Percentiles rank a stretch among this genome's conserved stretches.
These are phyloP conservation scores for Chlamydomonas sp. DNA, from an alignment of 139 green algal species.

Conservation along the genomic window DNA sequence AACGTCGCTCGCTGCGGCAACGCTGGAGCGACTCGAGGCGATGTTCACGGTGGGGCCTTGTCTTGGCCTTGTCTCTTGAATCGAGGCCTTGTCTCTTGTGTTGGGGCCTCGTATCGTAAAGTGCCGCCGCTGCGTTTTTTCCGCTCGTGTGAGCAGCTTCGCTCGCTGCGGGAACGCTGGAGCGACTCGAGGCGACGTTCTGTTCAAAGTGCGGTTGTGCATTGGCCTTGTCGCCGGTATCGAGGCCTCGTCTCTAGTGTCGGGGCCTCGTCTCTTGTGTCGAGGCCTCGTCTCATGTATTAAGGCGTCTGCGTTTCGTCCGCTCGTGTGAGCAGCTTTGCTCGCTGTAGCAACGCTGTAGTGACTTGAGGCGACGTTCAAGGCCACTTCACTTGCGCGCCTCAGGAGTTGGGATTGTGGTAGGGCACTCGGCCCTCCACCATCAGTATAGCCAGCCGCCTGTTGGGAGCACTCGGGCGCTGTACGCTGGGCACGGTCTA, in stretches of 20 bases:
- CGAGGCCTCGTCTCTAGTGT: too few relatives aligned
- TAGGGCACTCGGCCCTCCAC: too few relatives aligned
- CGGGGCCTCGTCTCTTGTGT: too few relatives aligned
- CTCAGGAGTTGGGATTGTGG: too few relatives aligned
- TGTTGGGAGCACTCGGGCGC: too few relatives aligned
- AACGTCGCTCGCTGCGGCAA: conserved; percentile 57
- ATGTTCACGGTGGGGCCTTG: conserved; percentile 41
- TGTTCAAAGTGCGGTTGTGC: conserved; percentile 5
- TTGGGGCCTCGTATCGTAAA: neutral
- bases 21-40: conserved; percentile 63
- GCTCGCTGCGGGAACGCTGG: conserved; percentile 61
- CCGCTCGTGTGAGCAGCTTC: conserved; percentile 30
- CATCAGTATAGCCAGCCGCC: too few relatives aligned
- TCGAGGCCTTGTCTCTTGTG: neutral
- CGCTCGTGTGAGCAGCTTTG: conserved; percentile 61
- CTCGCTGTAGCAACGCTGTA: conserved; percentile 66
- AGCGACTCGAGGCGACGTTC: conserved; percentile 63
- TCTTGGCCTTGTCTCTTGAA: neutral
- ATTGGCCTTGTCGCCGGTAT: too few relatives aligned
- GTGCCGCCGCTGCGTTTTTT: conserved; percentile 29
- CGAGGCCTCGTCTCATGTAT: too few relatives aligned
- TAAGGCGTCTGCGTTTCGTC: conserved; percentile 76
- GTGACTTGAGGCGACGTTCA: conserved; percentile 61
- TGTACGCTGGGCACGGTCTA: too few relatives aligned
- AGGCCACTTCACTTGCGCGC: too few relatives aligned